Conservation (phyloP, 108 stramenopile genomes). For the Pseudonitzschia multiseries region DNA sequence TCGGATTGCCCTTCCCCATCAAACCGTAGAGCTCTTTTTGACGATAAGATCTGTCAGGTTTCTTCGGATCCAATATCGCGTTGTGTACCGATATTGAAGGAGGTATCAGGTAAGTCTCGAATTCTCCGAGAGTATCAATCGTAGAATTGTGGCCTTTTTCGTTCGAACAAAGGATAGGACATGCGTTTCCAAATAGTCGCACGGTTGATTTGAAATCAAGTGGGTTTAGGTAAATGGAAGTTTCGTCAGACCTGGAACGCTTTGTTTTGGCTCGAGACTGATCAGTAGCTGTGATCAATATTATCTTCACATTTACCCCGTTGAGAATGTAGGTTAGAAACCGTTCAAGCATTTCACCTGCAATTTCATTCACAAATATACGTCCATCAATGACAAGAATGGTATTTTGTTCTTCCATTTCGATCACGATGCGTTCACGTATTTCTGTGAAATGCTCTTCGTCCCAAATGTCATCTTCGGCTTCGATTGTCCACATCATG, state of each 20-base stretch:
- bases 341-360: slow-evolving; percentile 35
- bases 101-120: slow-evolving; percentile 24
- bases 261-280: slow-evolving; percentile 15
- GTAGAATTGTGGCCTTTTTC: slow-evolving; percentile 8
- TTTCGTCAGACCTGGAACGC: slow-evolving; percentile 31
- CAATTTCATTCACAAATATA: slow-evolving; percentile 25
- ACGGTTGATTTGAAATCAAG: slow-evolving; percentile 23
- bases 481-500: slow-evolving; percentile 21
- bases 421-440: slow-evolving; percentile 28
- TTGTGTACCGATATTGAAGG: background rate
- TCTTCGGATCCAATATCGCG: slow-evolving; percentile 4
- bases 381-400: slow-evolving; percentile 43
- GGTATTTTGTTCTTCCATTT: slow-evolving; percentile 22
- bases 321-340: slow-evolving; percentile 31
- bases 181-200: slow-evolving; percentile 20
- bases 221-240: slow-evolving; percentile 28
- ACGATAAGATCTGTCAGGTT: slow-evolving; percentile 16
- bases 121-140: slow-evolving; percentile 29
- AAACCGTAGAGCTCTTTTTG: slow-evolving; percentile 21
- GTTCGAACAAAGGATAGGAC: slow-evolving; percentile 4
- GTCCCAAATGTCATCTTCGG: slow-evolving; percentile 35
- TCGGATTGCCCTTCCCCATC: slow-evolving; percentile 35
- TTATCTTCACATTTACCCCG: slow-evolving; percentile 34
- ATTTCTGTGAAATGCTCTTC: slow-evolving; percentile 27
- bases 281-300: slow-evolving; percentile 33